These are phyloP conservation scores for Phytophthora citrophthora DNA, from an alignment of 352 stramenopile genomes.

Conservation along the genomic window DNA sequence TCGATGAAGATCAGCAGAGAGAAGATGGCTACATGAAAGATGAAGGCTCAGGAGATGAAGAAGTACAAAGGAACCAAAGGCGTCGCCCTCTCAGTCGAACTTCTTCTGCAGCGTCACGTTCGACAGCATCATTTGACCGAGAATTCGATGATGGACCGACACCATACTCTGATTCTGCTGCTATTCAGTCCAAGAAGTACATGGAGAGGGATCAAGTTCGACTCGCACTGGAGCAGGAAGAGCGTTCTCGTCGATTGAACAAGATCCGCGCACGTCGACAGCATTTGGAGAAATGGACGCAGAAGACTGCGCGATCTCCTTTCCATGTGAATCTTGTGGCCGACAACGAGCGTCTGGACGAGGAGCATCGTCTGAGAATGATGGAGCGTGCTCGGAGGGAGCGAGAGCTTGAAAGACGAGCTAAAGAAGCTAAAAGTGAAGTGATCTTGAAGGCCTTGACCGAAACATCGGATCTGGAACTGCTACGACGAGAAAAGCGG, in stretches of 20 bases:
- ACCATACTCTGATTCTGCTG: slow-evolving; percentile 62
- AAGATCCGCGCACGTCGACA: slow-evolving; percentile 67
- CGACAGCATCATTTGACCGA: slow-evolving; percentile 30
- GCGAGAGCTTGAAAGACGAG: slow-evolving; percentile 73
- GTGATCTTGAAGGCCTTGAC: slow-evolving; percentile 93
- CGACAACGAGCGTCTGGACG: slow-evolving; percentile 94
- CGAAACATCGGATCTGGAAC: slow-evolving; percentile 91
- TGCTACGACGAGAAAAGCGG: slow-evolving; percentile 92
- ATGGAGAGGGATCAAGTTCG: slow-evolving; percentile 73
- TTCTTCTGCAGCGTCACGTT: slow-evolving; percentile 27
- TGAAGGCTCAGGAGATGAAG: slow-evolving; percentile 17
- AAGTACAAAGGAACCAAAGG: slow-evolving; percentile 7
- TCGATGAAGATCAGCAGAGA: slow-evolving; percentile 42
- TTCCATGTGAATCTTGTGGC: slow-evolving; percentile 94
- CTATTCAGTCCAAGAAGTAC: slow-evolving; percentile 86
- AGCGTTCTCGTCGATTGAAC: slow-evolving; percentile 58
- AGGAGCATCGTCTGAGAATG: slow-evolving; percentile 86
- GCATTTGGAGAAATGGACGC: slow-evolving; percentile 85
- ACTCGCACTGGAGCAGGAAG: slow-evolving; percentile 64
- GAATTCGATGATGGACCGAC: slow-evolving; percentile 40
- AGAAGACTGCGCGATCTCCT: slow-evolving; percentile 90
- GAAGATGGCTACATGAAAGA: slow-evolving; percentile 19
- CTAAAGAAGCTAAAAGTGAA: slow-evolving; percentile 91
- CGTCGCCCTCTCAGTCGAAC: slow-evolving; percentile 18
- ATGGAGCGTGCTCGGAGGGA: slow-evolving; percentile 73